A percentile compares a stretch with the other conserved stretches of the same genome.
phyloP scores from a whole-genome alignment of 306 rosid species.

The Rosa rugosa region DNA sequence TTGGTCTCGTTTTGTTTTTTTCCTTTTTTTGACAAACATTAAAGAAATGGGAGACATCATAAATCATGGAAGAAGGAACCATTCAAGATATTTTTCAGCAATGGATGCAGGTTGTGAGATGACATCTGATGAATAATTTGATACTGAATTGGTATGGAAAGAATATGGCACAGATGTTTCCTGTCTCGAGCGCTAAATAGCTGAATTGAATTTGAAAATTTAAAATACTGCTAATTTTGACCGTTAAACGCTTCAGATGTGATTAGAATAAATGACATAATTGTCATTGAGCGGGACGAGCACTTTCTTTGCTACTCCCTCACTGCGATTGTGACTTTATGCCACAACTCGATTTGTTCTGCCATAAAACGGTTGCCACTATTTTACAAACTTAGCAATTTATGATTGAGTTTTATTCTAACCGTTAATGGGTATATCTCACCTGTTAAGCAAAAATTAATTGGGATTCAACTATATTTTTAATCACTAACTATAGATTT shows the following conservation, averaged over 20 bases:
- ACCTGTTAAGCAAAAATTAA: too few relatives aligned
- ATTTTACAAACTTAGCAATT: background rate
- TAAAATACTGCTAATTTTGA: too few relatives aligned
- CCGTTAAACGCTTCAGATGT: background rate
- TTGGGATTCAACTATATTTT: too few relatives aligned
- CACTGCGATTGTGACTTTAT: too few relatives aligned
- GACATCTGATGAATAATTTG: background rate
- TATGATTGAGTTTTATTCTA: background rate
- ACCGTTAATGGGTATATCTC: background rate
- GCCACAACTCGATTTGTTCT: too few relatives aligned
- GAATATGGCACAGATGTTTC: rapidly evolving
- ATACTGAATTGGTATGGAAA: background rate
- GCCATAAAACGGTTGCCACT: background rate
- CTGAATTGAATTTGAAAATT: too few relatives aligned
- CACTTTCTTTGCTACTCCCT: background rate
- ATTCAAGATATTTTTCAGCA: background rate
- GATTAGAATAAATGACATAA: background rate
- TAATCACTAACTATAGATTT: background rate
- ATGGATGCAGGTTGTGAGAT: background rate
- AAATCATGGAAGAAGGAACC: background rate
- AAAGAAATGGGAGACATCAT: background rate
- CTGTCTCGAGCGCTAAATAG: background rate
- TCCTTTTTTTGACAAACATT: background rate
- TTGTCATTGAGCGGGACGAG: background rate
- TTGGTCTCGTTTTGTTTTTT: background rate